phyloP scores from a whole-genome alignment of 306 rosid genomes.

The Cyclanthera cordifolia region DNA sequence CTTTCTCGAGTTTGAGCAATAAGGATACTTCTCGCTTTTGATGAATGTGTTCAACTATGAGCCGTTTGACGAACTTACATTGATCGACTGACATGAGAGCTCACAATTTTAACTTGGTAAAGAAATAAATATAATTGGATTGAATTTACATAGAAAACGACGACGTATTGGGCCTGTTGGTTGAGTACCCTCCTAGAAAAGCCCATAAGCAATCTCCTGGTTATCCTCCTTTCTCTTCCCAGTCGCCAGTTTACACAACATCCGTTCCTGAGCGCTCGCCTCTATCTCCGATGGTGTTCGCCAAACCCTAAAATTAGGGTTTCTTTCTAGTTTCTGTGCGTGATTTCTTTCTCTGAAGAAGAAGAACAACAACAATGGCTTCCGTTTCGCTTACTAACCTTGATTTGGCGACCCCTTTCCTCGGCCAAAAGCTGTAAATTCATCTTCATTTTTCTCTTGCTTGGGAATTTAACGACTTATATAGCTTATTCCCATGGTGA shows the following conservation, averaged over 20 bases:
- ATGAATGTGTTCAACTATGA: too few species aligned
- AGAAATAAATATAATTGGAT: too few species aligned
- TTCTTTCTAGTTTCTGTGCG: not conserved
- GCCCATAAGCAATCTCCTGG: not conserved
- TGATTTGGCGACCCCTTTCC: constrained; percentile 34
- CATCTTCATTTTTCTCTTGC: not conserved
- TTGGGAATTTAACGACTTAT: not conserved
- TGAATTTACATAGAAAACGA: too few species aligned
- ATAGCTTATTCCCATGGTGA: not conserved
- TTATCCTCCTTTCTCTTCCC: not conserved
- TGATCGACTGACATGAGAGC: too few species aligned
- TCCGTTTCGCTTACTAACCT: constrained; percentile 43
- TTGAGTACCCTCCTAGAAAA: too few species aligned
- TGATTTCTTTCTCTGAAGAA: not conserved
- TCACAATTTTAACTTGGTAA: too few species aligned
- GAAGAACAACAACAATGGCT: constrained; percentile 28
- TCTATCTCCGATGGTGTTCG: constrained; percentile 16
- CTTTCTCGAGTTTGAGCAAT: too few species aligned
- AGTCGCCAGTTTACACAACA: not conserved
- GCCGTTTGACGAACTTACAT: too few species aligned
- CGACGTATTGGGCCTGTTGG: too few species aligned
- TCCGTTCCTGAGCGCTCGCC: not conserved
- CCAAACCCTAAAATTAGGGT: constrained; percentile 27
- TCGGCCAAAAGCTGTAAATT: constrained; percentile 42
- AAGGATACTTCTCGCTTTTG: too few species aligned